Base-by-base conservation (phyloP, 305 asterid species). In the Striga hermonthica region DNA sequence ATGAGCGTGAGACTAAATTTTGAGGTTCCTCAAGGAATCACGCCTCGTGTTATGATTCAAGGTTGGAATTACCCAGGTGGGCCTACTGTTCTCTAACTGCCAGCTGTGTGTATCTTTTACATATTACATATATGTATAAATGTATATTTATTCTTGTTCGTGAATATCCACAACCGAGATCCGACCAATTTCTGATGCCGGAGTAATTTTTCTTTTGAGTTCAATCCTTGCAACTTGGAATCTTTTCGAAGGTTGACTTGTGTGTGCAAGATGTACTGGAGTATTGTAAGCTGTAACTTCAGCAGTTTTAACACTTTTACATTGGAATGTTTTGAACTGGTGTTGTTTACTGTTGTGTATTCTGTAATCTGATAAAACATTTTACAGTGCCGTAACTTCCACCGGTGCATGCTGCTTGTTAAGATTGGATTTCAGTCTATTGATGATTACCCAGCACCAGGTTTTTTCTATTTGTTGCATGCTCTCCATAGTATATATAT, bases 1-100 rank as follows among this genome's bases (percentile, higher is more conserved):
- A 86, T 62, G 90, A 49, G 80, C 3, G 74, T 87, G n/a, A 80
- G 69, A 56, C 70, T 92, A 13, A 81, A 88, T 60, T 92, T 92
- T 63, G 90, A 92, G 71, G 95, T 76, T 54, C 88, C 93, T 4
- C 39, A 81, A 1, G 94, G 86, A 48, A 60, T 75, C 37, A 81
- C 82, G 8, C 98, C 96, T 38, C 76, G 71, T n/a, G 74, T 91
- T 60, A 66, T 56, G 64, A 72, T 89, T 57, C 69, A 74, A 7
- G 96, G 96, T 41, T 91, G 98, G 98, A 91, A 91, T 56, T 79
- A 73, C 78, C 72, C 62, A 45, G 74, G 60, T 4, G 83, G 74
- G 66, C 74, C 58, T 61, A 69, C 73, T 55, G 77, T 80, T 68
- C 47, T 72, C 37, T 86, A 80, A 72, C 67, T 47, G 60, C 16